A percentile compares a stretch with the other conserved stretches of the same genome.
Conservation (phyloP, 352 stramenopile genomes). For the Phytophthora citricola region DNA sequence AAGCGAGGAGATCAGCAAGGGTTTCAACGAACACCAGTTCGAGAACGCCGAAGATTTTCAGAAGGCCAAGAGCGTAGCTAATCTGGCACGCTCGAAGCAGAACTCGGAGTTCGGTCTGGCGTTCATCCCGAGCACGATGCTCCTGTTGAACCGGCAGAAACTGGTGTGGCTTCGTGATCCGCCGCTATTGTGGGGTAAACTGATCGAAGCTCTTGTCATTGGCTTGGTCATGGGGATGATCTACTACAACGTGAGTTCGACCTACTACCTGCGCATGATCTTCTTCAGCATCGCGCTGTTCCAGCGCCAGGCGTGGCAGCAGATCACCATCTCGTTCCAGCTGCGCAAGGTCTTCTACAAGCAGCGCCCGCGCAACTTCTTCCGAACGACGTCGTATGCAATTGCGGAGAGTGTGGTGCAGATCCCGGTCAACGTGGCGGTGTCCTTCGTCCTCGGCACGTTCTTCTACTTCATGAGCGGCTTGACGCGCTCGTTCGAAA, state of each 20-base stretch:
- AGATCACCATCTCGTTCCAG: constrained; percentile 74
- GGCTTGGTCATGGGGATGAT: constrained; percentile 82
- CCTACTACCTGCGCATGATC: constrained; percentile 77
- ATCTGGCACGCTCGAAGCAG: constrained; percentile 55
- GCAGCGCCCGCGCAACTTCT: constrained; percentile 90
- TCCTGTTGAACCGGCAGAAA: constrained; percentile 71
- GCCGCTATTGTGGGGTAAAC: constrained; percentile 65
- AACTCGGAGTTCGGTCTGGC: constrained; percentile 61
- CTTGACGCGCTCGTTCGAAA: constrained; percentile 62
- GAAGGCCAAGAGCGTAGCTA: constrained; percentile 61
- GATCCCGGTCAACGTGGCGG: constrained; percentile 71
- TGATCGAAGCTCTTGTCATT: constrained; percentile 73
- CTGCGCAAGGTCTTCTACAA: constrained; percentile 92
- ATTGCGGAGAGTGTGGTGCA: constrained; percentile 69
- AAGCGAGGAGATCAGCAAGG: constrained; percentile 52
- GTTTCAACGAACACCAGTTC: constrained; percentile 65
- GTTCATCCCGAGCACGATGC: constrained; percentile 51
- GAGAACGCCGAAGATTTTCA: constrained; percentile 64
- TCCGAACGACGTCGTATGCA: constrained; percentile 82
- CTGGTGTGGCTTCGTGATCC: constrained; percentile 70
- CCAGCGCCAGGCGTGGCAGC: constrained; percentile 76
- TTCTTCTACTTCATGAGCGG: constrained; percentile 93
- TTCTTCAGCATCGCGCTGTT: constrained; percentile 76
- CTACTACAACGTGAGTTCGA: constrained; percentile 62
- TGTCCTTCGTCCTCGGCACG: constrained; percentile 62